Base-by-base conservation (phyloP, 805 yeast species). In the Pichia cabralensis region DNA sequence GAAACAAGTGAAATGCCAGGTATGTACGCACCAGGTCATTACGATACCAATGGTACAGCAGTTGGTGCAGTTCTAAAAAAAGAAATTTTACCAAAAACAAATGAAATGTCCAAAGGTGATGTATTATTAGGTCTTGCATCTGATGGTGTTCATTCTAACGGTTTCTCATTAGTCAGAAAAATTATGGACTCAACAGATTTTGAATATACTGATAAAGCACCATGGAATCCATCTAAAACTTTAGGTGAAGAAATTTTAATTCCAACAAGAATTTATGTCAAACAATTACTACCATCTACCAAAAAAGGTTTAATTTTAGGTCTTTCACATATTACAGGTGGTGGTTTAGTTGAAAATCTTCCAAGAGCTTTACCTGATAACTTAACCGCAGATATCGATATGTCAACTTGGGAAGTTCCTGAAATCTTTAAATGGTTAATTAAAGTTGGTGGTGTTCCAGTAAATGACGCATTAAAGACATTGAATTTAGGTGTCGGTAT, bases 1-100 rank as follows among this genome's bases (percentile, higher is more conserved):
- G 99, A 92, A 62, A 92, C 99, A 25, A 81, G 95, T 35, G 99
- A 92, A 67, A 92, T 92, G 99, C 99, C 99, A 19, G 98, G 98
- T 45, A 84, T 92, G 82, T 92, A 92, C 53, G 82, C 79, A 40
- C 85, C 77, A 37, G 94, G 94, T 22, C 97, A 92, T 61, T 92
- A 92, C 55, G 99, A 92, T 60, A 88, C 96, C 41, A 92, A 89
- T 53, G 99, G 99, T 60, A 94, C 98, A 24, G 94, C 96, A 35
- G 88, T 92, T 28, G 99, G 99, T 52, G 98, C 98, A 11, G 96
- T 92, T 5, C 64, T 72, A 46, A 84, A 80, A 51, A 60, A 64
- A 37, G 69, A 72, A 41, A 73, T 92, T 31, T 65, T 92, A 45
- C 99, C 99, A 32, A 71, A 70, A 44, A 54, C 67, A 17, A 64